Evolutionary conservation across 805 yeast genomes (phyloP).

Genomic region (Saturnispora sekii): DNA sequence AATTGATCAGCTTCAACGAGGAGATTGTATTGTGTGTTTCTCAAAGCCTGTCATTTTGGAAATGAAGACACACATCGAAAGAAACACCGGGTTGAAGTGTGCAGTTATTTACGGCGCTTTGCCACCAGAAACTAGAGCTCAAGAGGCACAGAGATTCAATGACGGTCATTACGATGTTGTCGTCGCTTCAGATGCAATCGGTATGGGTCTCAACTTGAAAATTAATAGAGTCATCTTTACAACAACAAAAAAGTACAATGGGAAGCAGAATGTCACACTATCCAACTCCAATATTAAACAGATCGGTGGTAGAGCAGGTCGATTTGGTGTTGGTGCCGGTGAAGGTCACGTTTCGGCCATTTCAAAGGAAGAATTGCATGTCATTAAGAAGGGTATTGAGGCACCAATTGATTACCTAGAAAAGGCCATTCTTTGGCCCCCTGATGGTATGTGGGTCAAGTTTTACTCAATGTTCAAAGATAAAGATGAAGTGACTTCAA

Average conservation of each 20-base stretch:
- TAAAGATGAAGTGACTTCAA: conserved; percentile 34
- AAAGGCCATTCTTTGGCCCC: conserved; percentile 74
- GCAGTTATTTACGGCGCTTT: conserved; percentile 92
- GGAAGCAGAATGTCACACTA: conserved; percentile 37
- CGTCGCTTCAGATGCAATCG: conserved; percentile 94
- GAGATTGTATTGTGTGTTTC: conserved; percentile 88
- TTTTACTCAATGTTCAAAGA: conserved; percentile 54
- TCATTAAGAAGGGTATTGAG: conserved; percentile 38
- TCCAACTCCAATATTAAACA: conserved; percentile 70
- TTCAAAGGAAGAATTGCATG: conserved; percentile 31
- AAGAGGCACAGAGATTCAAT: conserved; percentile 75
- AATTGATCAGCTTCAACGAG: conserved; percentile 39
- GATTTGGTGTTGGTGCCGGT: conserved; percentile 38
- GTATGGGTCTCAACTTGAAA: conserved; percentile 90
- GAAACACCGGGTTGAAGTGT: conserved; percentile 50
- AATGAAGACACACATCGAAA: conserved; percentile 61
- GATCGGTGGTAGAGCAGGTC: conserved; percentile 94
- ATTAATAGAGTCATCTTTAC: conserved; percentile 75
- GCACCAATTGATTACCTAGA: conserved; percentile 42
- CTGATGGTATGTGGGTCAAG: conserved; percentile 56
- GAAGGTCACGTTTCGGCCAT: conserved; percentile 50
- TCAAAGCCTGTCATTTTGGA: conserved; percentile 65
- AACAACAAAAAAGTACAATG: conserved; percentile 60
- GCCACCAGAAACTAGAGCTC: conserved; percentile 89
- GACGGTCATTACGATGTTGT: conserved; percentile 70